phyloP scores from a whole-genome alignment of 1,139 yeast species.

The Meyerozyma smithsonii region DNA sequence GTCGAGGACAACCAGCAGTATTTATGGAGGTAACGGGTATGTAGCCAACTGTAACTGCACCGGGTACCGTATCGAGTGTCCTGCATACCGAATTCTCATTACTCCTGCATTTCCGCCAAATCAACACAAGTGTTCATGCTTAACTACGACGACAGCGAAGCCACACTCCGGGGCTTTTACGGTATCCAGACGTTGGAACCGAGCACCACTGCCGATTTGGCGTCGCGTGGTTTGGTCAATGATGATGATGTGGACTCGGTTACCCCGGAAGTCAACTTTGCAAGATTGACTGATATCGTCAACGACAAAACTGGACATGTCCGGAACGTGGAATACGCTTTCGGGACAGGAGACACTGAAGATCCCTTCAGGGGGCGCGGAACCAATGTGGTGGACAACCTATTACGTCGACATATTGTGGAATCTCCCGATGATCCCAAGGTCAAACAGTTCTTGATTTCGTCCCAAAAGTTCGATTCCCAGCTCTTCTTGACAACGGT shows the following conservation, averaged over 20 bases:
- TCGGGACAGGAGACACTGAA: conserved; percentile 14
- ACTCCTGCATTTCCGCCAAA: not conserved
- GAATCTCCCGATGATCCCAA: conserved; percentile 38
- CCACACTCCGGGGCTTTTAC: conserved; percentile 11
- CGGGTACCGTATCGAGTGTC: too few species aligned
- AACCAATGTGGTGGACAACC: conserved; percentile 37
- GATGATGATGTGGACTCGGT: conserved; percentile 3
- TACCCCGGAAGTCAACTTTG: conserved; percentile 1
- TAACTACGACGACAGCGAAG: conserved; percentile 12
- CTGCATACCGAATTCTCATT: not conserved
- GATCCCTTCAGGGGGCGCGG: conserved; percentile 58
- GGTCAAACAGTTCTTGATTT: conserved; percentile 55
- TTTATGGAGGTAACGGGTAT: not conserved
- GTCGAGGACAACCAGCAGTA: conserved; percentile 3
- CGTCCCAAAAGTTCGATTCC: conserved; percentile 70
- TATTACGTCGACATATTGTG: conserved; percentile 35
- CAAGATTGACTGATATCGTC: conserved; percentile 3
- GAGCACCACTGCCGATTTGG: not conserved
- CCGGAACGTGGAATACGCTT: not conserved
- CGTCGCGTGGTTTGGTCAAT: not conserved
- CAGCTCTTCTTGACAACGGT: conserved; percentile 63
- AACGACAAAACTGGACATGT: conserved; percentile 3
- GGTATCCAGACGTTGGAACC: conserved; percentile 5
- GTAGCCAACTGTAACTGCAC: too few species aligned
- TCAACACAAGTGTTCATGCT: conserved; percentile 8